These are phyloP conservation scores for Claviceps arundinis DNA, from an alignment of 2,329 filamentous ascomycete genomes.

Conservation along the genomic window DNA sequence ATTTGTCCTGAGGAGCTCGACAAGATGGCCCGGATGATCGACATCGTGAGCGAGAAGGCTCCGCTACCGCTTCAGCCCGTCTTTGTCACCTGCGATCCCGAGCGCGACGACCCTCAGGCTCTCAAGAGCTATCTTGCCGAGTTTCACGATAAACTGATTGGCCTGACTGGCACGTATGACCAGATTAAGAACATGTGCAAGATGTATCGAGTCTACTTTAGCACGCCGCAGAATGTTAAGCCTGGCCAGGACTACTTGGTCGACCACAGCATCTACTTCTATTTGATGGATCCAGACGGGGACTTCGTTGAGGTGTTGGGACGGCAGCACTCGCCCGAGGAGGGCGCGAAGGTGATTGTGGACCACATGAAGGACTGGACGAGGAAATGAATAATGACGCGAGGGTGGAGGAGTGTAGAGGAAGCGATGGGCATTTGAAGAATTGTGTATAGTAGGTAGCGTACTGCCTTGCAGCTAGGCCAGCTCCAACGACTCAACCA, in stretches of 20 bases:
- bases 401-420: neutral
- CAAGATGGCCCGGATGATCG: conserved; percentile 96
- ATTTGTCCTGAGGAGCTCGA: conserved; percentile 98
- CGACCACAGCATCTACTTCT: conserved; percentile 99
- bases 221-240: conserved; percentile 76
- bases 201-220: conserved; percentile 93
- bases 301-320: conserved; percentile 97
- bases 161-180: conserved; percentile 85
- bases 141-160: conserved; percentile 78
- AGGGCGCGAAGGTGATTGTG: conserved; percentile 70
- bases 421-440: neutral
- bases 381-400: neutral
- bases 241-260: conserved; percentile 94
- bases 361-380: conserved; percentile 63
- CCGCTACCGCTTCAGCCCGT: conserved; percentile 54
- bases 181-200: conserved; percentile 92
- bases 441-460: neutral
- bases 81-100: conserved; percentile 93
- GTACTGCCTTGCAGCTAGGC: neutral
- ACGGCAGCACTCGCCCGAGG: conserved; percentile 80
- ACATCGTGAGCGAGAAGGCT: conserved; percentile 45
- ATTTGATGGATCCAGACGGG: conserved; percentile 95
- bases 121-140: conserved; percentile 77
- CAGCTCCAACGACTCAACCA: neutral
- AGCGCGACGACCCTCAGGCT: conserved; percentile 73